Conservation (phyloP, 2,329 filamentous ascomycete species). For the Sporothrix sp. region DNA sequence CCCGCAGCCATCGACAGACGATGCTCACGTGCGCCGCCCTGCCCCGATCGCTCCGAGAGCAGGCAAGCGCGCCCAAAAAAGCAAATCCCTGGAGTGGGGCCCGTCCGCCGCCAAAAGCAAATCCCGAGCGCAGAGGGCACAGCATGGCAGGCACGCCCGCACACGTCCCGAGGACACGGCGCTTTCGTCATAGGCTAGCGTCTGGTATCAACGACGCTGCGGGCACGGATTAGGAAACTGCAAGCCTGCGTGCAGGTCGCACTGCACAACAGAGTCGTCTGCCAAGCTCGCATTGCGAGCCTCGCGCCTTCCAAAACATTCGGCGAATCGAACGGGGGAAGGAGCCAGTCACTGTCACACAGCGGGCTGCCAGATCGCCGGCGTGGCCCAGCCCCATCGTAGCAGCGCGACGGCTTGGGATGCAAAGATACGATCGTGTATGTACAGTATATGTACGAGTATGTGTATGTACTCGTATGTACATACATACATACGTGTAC, state of each 20-base stretch:
- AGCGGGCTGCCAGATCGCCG: background rate
- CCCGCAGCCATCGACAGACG: too few species aligned
- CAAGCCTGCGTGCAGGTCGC: background rate
- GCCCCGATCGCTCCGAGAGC: too few species aligned
- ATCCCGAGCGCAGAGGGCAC: conserved; percentile 8
- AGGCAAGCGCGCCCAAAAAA: background rate
- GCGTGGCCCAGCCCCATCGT: background rate
- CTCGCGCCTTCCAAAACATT: background rate
- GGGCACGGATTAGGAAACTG: conserved; percentile 1
- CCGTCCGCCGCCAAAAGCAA: background rate
- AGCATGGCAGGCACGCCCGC: background rate
- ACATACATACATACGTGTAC: too few species aligned
- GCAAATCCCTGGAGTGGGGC: conserved; percentile 8
- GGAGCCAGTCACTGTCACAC: background rate
- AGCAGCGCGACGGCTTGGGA: too few species aligned
- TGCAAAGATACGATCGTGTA: too few species aligned
- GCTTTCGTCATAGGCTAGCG: too few species aligned
- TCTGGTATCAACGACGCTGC: background rate
- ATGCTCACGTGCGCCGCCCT: conserved; percentile 7
- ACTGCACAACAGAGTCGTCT: background rate
- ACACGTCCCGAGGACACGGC: too few species aligned
- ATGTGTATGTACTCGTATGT: too few species aligned
- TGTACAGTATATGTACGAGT: too few species aligned
- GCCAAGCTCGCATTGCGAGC: conserved; percentile 1
- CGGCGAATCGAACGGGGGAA: background rate